Conservation (phyloP, 2,329 filamentous ascomycete species). For the Aspergillus texensis region DNA sequence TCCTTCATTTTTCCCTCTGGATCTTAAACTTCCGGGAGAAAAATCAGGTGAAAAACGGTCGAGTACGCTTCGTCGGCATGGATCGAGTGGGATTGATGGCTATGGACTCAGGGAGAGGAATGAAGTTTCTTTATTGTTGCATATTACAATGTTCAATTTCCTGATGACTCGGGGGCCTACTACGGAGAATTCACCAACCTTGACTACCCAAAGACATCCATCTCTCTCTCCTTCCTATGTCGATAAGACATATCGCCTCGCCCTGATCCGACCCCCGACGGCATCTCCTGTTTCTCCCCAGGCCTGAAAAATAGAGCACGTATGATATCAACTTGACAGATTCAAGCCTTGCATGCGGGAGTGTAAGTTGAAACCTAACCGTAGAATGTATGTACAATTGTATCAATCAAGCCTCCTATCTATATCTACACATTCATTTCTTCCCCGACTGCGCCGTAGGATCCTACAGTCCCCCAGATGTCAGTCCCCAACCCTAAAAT, state of each 20-base stretch:
- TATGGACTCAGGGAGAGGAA: constrained; percentile 19
- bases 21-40: constrained; percentile 1
- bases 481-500: neutral
- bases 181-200: constrained; percentile 4
- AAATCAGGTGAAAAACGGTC: constrained; percentile 8
- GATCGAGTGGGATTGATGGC: constrained; percentile 10
- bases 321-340: constrained; percentile 1
- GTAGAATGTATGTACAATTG: constrained; percentile 1
- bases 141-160: constrained; percentile 20
- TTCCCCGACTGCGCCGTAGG: constrained; percentile 37
- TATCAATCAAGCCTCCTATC: neutral
- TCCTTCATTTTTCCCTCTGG: constrained; percentile 5
- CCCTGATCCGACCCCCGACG: neutral
- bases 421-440: constrained; percentile 25
- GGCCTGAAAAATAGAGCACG: neutral
- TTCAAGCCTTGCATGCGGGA: constrained; percentile 2
- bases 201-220: neutral
- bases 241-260: neutral
- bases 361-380: neutral
- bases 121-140: constrained; percentile 27
- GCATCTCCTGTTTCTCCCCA: neutral
- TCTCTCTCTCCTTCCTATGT: neutral
- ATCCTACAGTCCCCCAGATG: constrained; percentile 28
- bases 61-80: constrained; percentile 10
- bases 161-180: constrained; percentile 16